Evolutionary conservation across 2,329 filamentous ascomycete genomes (phyloP), one percentile per base, ranked within the genome.

Genomic region (Fusarium sp.): DNA sequence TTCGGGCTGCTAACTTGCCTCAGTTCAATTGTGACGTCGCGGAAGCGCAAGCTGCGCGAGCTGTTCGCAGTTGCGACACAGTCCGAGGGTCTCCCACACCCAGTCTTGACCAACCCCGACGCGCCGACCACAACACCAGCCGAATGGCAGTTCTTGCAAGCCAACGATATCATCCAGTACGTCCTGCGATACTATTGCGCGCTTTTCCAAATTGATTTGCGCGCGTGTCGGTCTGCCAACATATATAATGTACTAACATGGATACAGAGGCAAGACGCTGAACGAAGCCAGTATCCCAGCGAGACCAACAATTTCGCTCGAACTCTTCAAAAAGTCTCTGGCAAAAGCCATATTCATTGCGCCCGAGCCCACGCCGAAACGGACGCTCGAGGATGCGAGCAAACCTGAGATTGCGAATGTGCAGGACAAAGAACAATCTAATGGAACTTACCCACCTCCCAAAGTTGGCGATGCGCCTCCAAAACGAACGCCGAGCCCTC

Each of bases 41-140:
- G 94, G 84, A 96, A 97, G 90, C 92, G 94, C 84, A 97, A 97
- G 88, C 89, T 97, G 82, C 92, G 92, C 82, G 93, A 96, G 86
- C 89, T 97, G 79, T 97, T 93, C 86, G 88, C 89, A 78, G 90
- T 93, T 88, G 92, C 93, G 86, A 93, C 92, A 82, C 90, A 91
- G 83, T 84, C 87, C 80, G 86, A 90, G 83, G 85, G 86, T 82
- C 86, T 91, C 78, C 89, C 89, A 78, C 87, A 88, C 80, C 84
- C 87, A 82, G 85, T 86, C 81, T 86, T 89, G 80, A 85, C 85
- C 78, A 87, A 88, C 75, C 83, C 84, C 75, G 88, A 91, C 86
- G 87, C 87, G 85, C 86, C 85, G 66, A 83, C 86, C 67, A 81
- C 84, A 80, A 86, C 85, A 63, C 76, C 84, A 23, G 86, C 84